Evolutionary conservation across 164 flowering plant species (phyloP).

Genomic region (Dillenia suffruticosa): DNA sequence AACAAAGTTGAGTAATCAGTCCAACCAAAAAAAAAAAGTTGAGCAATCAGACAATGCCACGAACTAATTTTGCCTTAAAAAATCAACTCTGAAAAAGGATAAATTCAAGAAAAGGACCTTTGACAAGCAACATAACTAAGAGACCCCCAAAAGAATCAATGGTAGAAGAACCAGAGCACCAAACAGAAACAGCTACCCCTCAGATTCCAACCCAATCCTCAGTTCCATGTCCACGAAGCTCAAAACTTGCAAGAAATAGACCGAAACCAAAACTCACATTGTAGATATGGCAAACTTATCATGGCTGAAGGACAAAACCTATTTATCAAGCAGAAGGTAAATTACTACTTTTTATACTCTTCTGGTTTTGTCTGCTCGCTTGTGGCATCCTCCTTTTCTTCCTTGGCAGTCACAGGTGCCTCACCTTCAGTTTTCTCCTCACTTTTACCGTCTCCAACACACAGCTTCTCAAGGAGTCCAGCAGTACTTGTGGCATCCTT

Average conservation of each 20-base stretch:
- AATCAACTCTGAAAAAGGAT: too few species aligned
- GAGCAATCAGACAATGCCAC: too few species aligned
- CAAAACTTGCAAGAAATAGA: background rate
- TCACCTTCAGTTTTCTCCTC: slow-evolving; percentile 11
- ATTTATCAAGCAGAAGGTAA: background rate
- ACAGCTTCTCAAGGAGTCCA: slow-evolving; percentile 29
- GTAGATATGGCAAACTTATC: background rate
- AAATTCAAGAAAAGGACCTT: too few species aligned
- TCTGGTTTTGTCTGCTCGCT: slow-evolving; percentile 7
- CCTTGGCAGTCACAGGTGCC: slow-evolving; percentile 2
- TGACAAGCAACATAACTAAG: too few species aligned
- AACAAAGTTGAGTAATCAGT: too few species aligned
- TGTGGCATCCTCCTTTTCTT: slow-evolving; percentile 1
- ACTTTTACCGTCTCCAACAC: slow-evolving; percentile 15
- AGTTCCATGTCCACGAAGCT: background rate
- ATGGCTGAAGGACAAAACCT: background rate
- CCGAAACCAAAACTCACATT: background rate
- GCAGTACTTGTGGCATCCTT: slow-evolving; percentile 22
- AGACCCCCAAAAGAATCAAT: too few species aligned
- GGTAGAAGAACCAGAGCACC: too few species aligned
- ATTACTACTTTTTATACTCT: slow-evolving; percentile 14
- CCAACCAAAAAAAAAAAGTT: too few species aligned
- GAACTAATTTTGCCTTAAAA: too few species aligned
- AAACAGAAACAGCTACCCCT: background rate
- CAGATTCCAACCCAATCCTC: background rate